Evolutionary conservation across 2,329 filamentous ascomycete species (phyloP).

Genomic region (Sphaerulina populicola): DNA sequence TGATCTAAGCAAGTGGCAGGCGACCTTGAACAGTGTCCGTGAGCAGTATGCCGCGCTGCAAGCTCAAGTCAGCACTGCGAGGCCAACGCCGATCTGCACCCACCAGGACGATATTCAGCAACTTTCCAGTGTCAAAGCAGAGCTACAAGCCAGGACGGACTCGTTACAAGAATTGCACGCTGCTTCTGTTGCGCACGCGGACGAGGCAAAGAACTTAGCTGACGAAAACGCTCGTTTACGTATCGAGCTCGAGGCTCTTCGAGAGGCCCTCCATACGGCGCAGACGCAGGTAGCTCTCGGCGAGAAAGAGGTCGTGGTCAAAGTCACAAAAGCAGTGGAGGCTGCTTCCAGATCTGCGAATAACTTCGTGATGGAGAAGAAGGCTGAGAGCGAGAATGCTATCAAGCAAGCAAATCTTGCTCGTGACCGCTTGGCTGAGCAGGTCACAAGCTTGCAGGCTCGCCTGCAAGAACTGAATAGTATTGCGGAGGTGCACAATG

Average conservation of each 20-base stretch:
- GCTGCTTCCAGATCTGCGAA: not conserved
- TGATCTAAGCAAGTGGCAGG: slow-evolving; percentile 5
- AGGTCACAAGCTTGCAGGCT: not conserved
- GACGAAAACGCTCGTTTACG: not conserved
- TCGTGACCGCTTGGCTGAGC: slow-evolving; percentile 5
- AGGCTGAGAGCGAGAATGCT: slow-evolving; percentile 13
- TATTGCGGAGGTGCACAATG: not conserved
- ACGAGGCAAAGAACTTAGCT: not conserved
- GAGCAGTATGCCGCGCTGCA: slow-evolving; percentile 9
- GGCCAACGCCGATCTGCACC: not conserved
- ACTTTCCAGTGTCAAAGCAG: not conserved
- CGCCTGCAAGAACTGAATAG: not conserved
- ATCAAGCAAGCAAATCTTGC: slow-evolving; percentile 10
- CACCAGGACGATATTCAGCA: not conserved
- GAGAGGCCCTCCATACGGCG: not conserved
- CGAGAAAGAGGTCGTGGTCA: not conserved
- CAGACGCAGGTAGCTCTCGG: not conserved
- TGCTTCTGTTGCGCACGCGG: not conserved
- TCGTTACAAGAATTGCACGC: not conserved
- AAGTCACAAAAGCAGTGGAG: not conserved
- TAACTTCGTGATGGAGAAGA: slow-evolving; percentile 2
- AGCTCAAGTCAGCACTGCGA: not conserved
- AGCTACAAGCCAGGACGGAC: not conserved
- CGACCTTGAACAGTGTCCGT: slow-evolving; percentile 7
- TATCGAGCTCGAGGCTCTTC: not conserved